phyloP scores from a whole-genome alignment of 495 filamentous ascomycete species.

The Trichoderma reesei region DNA sequence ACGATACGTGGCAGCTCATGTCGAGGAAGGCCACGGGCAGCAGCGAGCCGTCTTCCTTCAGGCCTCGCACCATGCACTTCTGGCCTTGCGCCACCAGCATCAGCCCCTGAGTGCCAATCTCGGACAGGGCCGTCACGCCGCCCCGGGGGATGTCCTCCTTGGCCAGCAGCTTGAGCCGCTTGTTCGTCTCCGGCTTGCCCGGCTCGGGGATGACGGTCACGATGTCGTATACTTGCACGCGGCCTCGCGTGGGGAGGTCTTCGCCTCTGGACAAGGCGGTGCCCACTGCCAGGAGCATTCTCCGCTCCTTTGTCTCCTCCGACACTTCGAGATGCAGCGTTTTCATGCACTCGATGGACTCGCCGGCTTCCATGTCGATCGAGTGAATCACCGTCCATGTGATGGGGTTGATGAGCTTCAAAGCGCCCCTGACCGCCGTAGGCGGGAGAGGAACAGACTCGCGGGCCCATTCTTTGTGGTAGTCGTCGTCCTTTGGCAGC shows the following conservation, averaged over 20 bases:
- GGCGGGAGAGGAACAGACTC: conserved; percentile 60
- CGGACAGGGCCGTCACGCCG: conserved; percentile 80
- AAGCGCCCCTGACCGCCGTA: conserved; percentile 49
- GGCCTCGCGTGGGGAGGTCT: conserved; percentile 75
- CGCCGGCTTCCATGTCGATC: conserved; percentile 58
- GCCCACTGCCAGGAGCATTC: conserved; percentile 71
- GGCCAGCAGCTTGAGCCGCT: conserved; percentile 72
- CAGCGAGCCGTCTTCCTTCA: conserved; percentile 88
- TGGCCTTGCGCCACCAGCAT: conserved; percentile 89
- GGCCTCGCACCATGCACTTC: conserved; percentile 90
- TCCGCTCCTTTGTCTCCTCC: conserved; percentile 77
- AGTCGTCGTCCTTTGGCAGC: conserved; percentile 73
- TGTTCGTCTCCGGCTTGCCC: conserved; percentile 70
- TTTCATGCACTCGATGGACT: conserved; percentile 70
- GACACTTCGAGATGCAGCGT: conserved; percentile 80
- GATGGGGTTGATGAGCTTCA: conserved; percentile 65
- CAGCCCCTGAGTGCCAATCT: conserved; percentile 85
- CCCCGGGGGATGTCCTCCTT: conserved; percentile 82
- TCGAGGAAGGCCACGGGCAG: conserved; percentile 97
- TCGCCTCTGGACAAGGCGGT: conserved; percentile 78
- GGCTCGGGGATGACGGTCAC: conserved; percentile 87
- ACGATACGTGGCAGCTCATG: conserved; percentile 82
- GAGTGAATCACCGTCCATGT: conserved; percentile 71
- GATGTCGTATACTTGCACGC: conserved; percentile 84
- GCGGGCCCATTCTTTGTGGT: conserved; percentile 66